phyloP scores from a whole-genome alignment of 345 rosid species.

The Gossypium ekmanianum region DNA sequence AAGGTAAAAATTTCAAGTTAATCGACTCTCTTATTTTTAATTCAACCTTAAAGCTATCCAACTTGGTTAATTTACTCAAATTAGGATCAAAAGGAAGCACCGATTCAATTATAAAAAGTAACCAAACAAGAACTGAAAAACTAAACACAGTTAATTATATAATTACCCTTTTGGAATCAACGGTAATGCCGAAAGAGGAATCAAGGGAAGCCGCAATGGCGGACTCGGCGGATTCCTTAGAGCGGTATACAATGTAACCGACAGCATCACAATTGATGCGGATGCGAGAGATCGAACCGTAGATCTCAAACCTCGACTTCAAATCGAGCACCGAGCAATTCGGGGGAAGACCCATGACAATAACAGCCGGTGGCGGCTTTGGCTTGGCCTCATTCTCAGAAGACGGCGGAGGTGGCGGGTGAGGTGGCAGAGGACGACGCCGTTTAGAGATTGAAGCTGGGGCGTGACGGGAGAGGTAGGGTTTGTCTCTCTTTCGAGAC shows the following conservation, averaged over 20 bases:
- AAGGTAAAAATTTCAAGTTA: background rate
- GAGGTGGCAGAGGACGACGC: slow-evolving; percentile 52
- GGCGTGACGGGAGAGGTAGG: slow-evolving; percentile 43
- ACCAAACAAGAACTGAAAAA: slow-evolving; percentile 9
- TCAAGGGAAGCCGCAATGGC: slow-evolving; percentile 77
- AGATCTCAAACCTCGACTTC: slow-evolving; percentile 89
- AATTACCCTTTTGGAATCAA: slow-evolving; percentile 53
- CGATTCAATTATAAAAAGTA: background rate
- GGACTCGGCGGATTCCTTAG: slow-evolving; percentile 70
- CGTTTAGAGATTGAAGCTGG: slow-evolving; percentile 46
- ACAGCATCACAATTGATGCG: slow-evolving; percentile 65
- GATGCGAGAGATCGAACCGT: slow-evolving; percentile 80
- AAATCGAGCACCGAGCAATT: slow-evolving; percentile 84
- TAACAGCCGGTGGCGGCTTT: slow-evolving; percentile 59
- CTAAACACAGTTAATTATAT: background rate
- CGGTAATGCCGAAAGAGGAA: slow-evolving; percentile 56
- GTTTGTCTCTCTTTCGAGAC: slow-evolving; percentile 48
- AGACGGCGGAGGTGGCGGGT: slow-evolving; percentile 17
- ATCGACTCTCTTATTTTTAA: background rate
- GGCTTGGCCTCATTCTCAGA: slow-evolving; percentile 32
- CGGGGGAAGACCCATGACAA: slow-evolving; percentile 51
- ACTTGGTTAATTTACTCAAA: background rate
- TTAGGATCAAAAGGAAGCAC: background rate
- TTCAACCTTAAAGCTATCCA: background rate
- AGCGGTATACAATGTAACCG: slow-evolving; percentile 58